phyloP scores from a whole-genome alignment of 2,329 filamentous ascomycete species.

The Knufia petricola region DNA sequence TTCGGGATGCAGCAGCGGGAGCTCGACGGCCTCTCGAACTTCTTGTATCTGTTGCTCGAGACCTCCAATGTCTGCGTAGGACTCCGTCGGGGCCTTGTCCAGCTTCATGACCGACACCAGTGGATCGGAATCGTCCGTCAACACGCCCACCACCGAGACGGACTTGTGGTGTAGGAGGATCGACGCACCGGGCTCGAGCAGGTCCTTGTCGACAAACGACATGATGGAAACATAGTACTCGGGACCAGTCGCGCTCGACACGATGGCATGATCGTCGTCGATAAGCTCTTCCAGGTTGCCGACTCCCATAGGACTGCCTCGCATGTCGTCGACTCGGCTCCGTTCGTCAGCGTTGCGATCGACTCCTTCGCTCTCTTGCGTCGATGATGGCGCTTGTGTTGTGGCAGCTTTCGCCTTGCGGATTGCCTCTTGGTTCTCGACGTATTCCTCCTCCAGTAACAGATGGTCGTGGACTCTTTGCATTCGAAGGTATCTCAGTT shows the following conservation, averaged over 20 bases:
- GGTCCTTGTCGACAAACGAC: constrained; percentile 98
- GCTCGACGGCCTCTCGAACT: constrained; percentile 90
- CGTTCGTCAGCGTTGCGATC: constrained; percentile 93
- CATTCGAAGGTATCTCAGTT: constrained; percentile 93
- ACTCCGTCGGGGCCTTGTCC: constrained; percentile 96
- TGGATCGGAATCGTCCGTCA: constrained; percentile 93
- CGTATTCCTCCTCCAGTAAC: constrained; percentile 93
- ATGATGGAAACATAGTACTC: constrained; percentile 99
- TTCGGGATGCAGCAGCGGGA: constrained; percentile 89
- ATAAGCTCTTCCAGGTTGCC: constrained; percentile 98
- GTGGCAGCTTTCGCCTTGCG: constrained; percentile 80
- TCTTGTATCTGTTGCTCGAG: constrained; percentile 93
- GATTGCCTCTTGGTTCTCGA: constrained; percentile 95
- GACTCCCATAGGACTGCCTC: constrained; percentile 96
- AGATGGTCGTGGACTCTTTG: constrained; percentile 97
- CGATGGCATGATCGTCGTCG: constrained; percentile 97
- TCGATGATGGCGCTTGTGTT: constrained; percentile 46
- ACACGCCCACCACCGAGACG: constrained; percentile 91
- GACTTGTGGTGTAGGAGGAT: constrained; percentile 96
- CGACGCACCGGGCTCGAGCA: constrained; percentile 89
- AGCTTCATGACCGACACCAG: constrained; percentile 98
- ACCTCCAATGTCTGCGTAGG: constrained; percentile 96
- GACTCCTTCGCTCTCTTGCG: constrained; percentile 61
- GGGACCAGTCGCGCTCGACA: constrained; percentile 90
- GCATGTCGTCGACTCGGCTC: constrained; percentile 93